Base-by-base conservation (phyloP, 2,329 filamentous ascomycete genomes). In the Arthrobotrys sphaeroides region DNA sequence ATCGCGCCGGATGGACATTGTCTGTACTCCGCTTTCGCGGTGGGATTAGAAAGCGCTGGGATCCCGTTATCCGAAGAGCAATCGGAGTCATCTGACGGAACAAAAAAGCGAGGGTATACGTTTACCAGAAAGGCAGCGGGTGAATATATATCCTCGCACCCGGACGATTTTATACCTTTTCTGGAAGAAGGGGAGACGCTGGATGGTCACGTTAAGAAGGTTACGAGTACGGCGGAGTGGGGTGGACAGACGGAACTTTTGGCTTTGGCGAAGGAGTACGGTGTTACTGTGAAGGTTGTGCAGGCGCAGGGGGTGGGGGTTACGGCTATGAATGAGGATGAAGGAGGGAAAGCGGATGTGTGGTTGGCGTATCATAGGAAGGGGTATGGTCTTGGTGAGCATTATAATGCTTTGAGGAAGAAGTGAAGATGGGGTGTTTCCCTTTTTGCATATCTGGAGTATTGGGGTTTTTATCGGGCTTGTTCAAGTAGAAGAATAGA, bases 361-460 rank as follows among this genome's bases (percentile, higher is more conserved):
- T 98, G 95, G 94, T 82, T 99, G 82, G 94, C 93, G 36, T 99
- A 98, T 83, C 98, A 98, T 83, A 87, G 91, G 80, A 93, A 97
- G 84, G 92, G 92, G 55, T 98, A 96, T 82, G 94, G 94, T 0
- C 84, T 99, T 57, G 95, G 95, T 10, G 95, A 98, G 84, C 95
- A 99, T 84, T 99, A 99, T 83, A 99, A 99, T 82, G 96, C 94
- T 62, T 83, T 99, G 81, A 65, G 53, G 28, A 87, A 81, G 70
- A 59, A 28, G 47, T 73, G 74, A n/a, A 38, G 5, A 47, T 26
- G 20, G 22, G 7, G 26, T 13, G 24, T 47, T 24, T 20, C 31
- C 12, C 22, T 36, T 59, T 28, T 18, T 51, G 43, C 60, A 64
- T 64, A 24, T 24, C 31, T 2, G 65, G 65, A 61, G 65, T 49